Evolutionary conservation across 805 yeast species (phyloP).

Genomic region (Candida sithepensis): DNA sequence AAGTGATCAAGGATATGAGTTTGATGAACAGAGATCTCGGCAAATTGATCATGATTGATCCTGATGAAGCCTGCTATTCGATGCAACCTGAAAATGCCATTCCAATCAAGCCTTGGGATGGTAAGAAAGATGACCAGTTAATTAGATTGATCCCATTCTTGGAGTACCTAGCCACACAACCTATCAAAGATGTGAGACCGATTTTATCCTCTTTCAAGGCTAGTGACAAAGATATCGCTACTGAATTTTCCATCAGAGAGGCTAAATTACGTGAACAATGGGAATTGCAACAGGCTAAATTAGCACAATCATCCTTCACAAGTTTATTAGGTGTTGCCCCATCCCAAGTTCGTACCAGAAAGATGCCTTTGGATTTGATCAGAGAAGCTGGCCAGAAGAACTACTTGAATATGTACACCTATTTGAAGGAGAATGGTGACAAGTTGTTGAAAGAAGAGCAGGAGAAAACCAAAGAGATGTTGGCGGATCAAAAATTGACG

Average conservation of each 20-base stretch:
- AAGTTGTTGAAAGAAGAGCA: constrained; percentile 83
- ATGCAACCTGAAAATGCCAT: constrained; percentile 95
- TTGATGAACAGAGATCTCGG: constrained; percentile 86
- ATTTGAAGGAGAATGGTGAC: constrained; percentile 52
- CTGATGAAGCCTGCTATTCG: constrained; percentile 64
- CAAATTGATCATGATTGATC: constrained; percentile 78
- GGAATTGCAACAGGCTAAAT: constrained; percentile 45
- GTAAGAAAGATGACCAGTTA: constrained; percentile 75
- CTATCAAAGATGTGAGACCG: constrained; percentile 83
- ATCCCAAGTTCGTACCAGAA: constrained; percentile 40
- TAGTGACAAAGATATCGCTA: constrained; percentile 59
- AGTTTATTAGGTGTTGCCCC: constrained; percentile 60
- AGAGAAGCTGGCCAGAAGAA: constrained; percentile 92
- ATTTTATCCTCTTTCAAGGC: constrained; percentile 67
- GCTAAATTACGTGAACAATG: constrained; percentile 67
- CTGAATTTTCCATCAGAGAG: constrained; percentile 81
- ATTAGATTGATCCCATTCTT: constrained; percentile 84
- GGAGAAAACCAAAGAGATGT: constrained; percentile 70
- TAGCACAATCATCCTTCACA: constrained; percentile 20
- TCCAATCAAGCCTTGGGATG: constrained; percentile 81
- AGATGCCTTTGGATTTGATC: constrained; percentile 82
- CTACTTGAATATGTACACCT: constrained; percentile 72
- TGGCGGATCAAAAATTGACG: constrained; percentile 80
- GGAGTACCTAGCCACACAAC: constrained; percentile 89
- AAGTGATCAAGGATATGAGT: constrained; percentile 82